Base-by-base conservation (phyloP, 2,329 filamentous ascomycete species). In the Xylariaceae sp. region DNA sequence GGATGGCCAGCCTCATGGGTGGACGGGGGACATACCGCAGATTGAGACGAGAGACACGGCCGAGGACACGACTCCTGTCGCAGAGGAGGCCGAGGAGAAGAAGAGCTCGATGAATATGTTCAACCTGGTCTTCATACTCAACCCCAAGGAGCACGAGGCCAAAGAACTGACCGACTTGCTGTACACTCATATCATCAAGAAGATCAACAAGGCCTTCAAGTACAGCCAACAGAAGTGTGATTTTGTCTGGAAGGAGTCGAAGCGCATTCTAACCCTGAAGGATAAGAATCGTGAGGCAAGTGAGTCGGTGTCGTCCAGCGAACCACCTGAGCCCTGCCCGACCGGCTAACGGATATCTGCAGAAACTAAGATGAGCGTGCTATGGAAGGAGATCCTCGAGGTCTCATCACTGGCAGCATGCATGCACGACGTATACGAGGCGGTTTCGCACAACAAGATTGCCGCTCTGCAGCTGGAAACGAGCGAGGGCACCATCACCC, bases 191-290 rank as follows among this genome's bases (percentile, higher is more conserved):
- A 81, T 96, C 24, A 82, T 89, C 43, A 92, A 89, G 58, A 93
- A 93, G 59, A 80, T 94, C 49, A 89, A 88, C 53, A 94, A 90
- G 63, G 86, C 85, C 3, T 75, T 94, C 53, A 93, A 92, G 55
- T 92, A 90, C 60, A 89, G 89, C 55, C 90, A 98, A 60, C 83
- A 89, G 45, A 81, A 84, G 39, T 83, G 80, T 36, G 83, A 89
- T 47, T 96, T 95, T 56, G 83, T 98, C 4, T 92, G 86, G 78
- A 83, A 82, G 50, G 87, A 98, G 55, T 86, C 85, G 3, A 88
- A 92, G 57, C 76, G 75, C 38, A 90, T 96, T 30, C 65, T 92
- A 19, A 68, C 75, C 21, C 68, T 92, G 48, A 93, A 92, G 55
- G 83, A 93, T 43, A 86, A 85, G 51, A 86, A 80, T 2, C 77